Evolutionary conservation across 192 early-diverging fungal genomes (phyloP), one percentile per base, ranked within the genome.

Genomic region (Podila clonocystis): DNA sequence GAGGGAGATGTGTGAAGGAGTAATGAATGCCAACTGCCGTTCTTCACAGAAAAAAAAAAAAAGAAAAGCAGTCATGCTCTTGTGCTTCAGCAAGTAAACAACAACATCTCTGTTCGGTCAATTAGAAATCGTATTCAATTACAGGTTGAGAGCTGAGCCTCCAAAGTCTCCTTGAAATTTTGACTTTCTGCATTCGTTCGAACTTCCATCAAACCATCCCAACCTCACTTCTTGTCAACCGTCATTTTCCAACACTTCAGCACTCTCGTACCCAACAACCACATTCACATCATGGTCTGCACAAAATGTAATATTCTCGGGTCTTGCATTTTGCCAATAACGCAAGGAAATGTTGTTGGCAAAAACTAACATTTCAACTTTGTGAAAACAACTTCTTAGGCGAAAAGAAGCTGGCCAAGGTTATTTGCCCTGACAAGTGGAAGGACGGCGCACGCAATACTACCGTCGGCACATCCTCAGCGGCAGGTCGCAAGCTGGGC

Each of bases 361-460:
- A 20, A 9, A 45, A 9, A 45, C 50, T 45, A 33, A 22, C 30
- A 28, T 55, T 66, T 26, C 4, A 50, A 55, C 3, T 17, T n/a
- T 34, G 9, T 5, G 17, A 52, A 52, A 11, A n/a, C 22, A 22
- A 45, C 31, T 65, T 67, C 20, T 26, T 31, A 85, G 82, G 87
- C 55, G 90, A 91, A 85, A 91, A 91, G 83, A 91, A 91, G 52
- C 60, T 91, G 49, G 58, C 83, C 31, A 88, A 86, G 68, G 84
- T 91, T 29, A 87, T 87, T 65, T 84, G 82, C 31, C 86, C 90
- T 30, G 90, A 91, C 65, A 91, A 88, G 50, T 91, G 90, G 90
- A 91, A 91, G 26, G 90, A 88, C 34, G 90, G 90, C 7, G 87
- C 90, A 34, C 82, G 87, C 26, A 91, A 91, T 29, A 68, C 82